Evolutionary conservation across 352 stramenopile species (phyloP), one percentile per base, ranked within the genome.

Genomic region (Phytopythium oedochilum): DNA sequence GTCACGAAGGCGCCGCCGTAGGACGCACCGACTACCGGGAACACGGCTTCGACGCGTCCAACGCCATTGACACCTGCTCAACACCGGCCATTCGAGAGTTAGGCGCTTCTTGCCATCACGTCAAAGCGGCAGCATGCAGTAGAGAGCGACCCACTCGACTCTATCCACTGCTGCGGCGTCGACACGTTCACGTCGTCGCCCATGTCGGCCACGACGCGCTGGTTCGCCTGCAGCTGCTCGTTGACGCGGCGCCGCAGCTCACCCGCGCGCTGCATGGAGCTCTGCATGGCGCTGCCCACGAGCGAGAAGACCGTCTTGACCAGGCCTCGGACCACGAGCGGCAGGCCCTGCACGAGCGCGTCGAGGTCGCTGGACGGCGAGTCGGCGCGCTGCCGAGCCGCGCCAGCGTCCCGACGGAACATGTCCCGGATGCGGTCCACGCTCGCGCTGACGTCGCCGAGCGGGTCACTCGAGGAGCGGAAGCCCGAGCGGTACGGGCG

Each of bases 221-320:
- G 54, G 47, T 87, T 82, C 25, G 60, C 55, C 48, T 82, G 75
- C 53, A 89, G 46, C n/a, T 70, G 60, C 20, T 89, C 75, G 53
- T 80, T 79, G 1, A 73, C 70, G 12, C 72, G 63, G 22, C 73
- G 71, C 28, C 72, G 75, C 5, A 92, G 55, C 49, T 92, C 80
- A 2, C 68, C 72, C 0, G 74, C 78, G 28, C 73, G 74, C 48
- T 79, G 55, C 75, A 90, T 86, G 4, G 80, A 90, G 36, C 50
- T 71, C 63, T 85, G 66, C 73, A 90, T 82, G 7, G 69, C 71
- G 18, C 66, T 62, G 12, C 80, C 77, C 32, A 81, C 71, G 54
- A 90, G 75, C 43, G 75, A 82, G 54, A 90, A 84, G 40, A 87
- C 56, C 12, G 71, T 84, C 60, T 86, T 88, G 12, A 88, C 77